Percentiles rank a stretch among this genome's conserved stretches.
Conservation (phyloP, 2,329 filamentous ascomycete genomes). For the Xylaria sp. region DNA sequence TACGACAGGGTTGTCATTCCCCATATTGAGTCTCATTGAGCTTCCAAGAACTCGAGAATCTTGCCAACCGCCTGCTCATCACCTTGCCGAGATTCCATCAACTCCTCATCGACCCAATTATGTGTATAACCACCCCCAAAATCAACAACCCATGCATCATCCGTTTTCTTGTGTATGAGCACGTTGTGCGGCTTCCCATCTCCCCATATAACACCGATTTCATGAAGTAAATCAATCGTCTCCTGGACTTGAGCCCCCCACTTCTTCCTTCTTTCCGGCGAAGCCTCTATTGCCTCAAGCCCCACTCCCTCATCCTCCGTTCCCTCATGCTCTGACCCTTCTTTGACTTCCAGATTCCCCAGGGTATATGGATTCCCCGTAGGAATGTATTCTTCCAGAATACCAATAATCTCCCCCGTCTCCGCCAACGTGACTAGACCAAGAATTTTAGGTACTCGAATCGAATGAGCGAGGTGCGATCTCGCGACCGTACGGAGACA, state of each 20-base stretch:
- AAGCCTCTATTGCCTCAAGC: too few relatives aligned
- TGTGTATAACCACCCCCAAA: conserved; percentile 30
- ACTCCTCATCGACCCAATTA: conserved; percentile 22
- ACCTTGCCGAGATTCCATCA: conserved; percentile 19
- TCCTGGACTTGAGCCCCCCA: conserved; percentile 27
- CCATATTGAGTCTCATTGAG: too few relatives aligned
- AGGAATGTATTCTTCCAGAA: conserved; percentile 26
- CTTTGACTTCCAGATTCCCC: conserved; percentile 11
- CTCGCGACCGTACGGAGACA: conserved; percentile 10
- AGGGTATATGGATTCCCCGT: conserved; percentile 16
- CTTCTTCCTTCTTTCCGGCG: conserved; percentile 26
- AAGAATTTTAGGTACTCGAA: conserved; percentile 26
- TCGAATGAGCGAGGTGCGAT: conserved; percentile 16
- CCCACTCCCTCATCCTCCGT: too few relatives aligned
- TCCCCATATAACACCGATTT: conserved; percentile 29
- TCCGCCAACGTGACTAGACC: conserved; percentile 17
- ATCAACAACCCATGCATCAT: conserved; percentile 33
- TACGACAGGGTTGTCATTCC: too few relatives aligned
- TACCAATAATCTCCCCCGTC: conserved; percentile 23
- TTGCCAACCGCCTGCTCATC: conserved; percentile 25
- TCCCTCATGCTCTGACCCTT: too few relatives aligned
- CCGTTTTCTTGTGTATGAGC: conserved; percentile 25
- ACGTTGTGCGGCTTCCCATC: conserved; percentile 33
- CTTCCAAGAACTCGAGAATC: conserved; percentile 27
- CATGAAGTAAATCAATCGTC: conserved; percentile 28